Evolutionary conservation across 495 filamentous ascomycete genomes (phyloP), one percentile per base, ranked within the genome.

Genomic region (Hyaloscypha finlandica): DNA sequence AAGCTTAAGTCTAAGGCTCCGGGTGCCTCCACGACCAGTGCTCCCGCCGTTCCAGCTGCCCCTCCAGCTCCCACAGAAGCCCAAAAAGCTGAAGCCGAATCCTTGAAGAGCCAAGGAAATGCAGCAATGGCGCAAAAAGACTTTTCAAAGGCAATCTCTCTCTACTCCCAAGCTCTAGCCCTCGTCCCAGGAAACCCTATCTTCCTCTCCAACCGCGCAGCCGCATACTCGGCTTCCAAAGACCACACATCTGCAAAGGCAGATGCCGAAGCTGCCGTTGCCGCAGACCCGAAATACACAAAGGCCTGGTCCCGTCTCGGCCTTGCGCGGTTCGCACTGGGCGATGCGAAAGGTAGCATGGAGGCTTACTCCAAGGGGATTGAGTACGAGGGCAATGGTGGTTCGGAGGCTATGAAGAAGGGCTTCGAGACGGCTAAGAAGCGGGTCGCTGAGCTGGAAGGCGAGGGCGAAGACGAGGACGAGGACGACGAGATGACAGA

Each of bases 171-270:
- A 74, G 95, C 95, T 20, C 83, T 99, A 37, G 82, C 84, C 48
- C 79, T 97, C 42, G 77, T 91, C 71, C 93, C 96, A 8, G 80
- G 85, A 55, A 97, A 99, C 81, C 91, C 95, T 35, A 94, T 99
- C 78, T 99, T 94, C 82, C 91, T 99, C 32, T 96, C 92, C 68
- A 99, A 99, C 85, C 93, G 95, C 58, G 96, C 95, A 6, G 95
- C 95, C 20, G 95, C 95, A 0, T 91, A 94, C 81, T 90, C 86
- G 42, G 93, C 90, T 1, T 85, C 86, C 30, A 81, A 85, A n/a
- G 86, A 97, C 75, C 93, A 96, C 78, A 87, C 89, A 61, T 84
- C 88, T 69, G 95, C 95, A 19, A 87, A 85, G 65, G 79, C 86
- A 56, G 95, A 98, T 78, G 95, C 95, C 32, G 93, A 97, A 80